Evolutionary conservation across 2,329 filamentous ascomycete genomes (phyloP).

Genomic region (Paecilomyces formosus): DNA sequence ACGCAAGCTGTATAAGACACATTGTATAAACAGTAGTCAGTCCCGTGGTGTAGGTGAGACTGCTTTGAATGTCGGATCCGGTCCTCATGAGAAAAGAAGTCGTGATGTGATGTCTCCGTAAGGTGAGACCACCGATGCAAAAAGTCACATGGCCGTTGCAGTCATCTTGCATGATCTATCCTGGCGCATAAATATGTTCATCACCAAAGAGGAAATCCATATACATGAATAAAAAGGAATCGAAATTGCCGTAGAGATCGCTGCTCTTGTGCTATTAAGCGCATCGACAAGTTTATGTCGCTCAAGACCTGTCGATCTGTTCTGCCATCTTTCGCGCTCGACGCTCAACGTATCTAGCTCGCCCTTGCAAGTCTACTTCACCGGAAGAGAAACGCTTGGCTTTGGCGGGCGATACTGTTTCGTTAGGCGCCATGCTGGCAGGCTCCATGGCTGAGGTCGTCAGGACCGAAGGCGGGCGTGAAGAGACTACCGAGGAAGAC

Average conservation of each 20-base stretch:
- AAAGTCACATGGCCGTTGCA: not conserved
- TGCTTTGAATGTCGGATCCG: not conserved
- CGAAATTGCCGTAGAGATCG: not conserved
- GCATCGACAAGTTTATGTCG: not conserved
- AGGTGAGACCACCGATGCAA: not conserved
- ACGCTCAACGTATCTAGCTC: constrained; percentile 25
- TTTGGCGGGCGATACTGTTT: not conserved
- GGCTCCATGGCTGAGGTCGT: constrained; percentile 6
- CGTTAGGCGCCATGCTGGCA: not conserved
- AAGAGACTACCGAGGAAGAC: not conserved
- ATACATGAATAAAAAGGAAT: not conserved
- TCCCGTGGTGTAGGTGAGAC: not conserved
- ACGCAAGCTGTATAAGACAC: not conserved
- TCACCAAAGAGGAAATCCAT: not conserved
- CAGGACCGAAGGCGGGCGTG: constrained; percentile 1
- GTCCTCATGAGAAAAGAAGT: not conserved
- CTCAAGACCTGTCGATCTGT: not conserved
- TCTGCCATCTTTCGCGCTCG: constrained; percentile 11
- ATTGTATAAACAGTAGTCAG: not conserved
- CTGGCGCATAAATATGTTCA: not conserved
- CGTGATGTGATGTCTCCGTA: not conserved
- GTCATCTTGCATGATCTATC: not conserved
- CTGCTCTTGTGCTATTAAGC: not conserved
- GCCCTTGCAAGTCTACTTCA: constrained; percentile 13
- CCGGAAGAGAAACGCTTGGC: constrained; percentile 6